A percentile compares a stretch with the other conserved stretches of the same genome.
These are phyloP conservation scores for Holtermannia corniformis DNA, from an alignment of 768 basidiomycete species.

Conservation along the genomic window DNA sequence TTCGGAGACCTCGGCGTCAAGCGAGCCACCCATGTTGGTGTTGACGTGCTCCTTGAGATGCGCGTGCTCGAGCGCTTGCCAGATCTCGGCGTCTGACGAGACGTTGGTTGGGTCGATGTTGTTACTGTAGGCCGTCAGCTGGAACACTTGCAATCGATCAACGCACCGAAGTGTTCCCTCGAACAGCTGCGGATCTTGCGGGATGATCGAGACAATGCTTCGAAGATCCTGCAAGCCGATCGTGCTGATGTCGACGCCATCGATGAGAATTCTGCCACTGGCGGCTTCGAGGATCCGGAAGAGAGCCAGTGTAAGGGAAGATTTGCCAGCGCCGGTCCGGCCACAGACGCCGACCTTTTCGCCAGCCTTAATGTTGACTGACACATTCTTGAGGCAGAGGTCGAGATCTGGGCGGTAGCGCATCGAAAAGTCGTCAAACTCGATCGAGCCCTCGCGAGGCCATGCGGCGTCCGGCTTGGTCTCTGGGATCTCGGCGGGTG, in stretches of 20 bases:
- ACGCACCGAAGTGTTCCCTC: slow-evolving; percentile 34
- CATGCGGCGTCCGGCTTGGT: slow-evolving; percentile 28
- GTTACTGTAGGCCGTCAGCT: slow-evolving; percentile 68
- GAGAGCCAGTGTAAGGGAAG: slow-evolving; percentile 38
- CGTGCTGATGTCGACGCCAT: slow-evolving; percentile 65
- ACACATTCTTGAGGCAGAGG: slow-evolving; percentile 35
- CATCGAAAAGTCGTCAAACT: slow-evolving; percentile 39
- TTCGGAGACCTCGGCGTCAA: slow-evolving; percentile 38
- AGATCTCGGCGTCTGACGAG: slow-evolving; percentile 70
- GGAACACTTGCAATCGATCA: slow-evolving; percentile 29
- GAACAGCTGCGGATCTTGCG: slow-evolving; percentile 53
- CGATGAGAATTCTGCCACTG: slow-evolving; percentile 66
- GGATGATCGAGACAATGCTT: slow-evolving; percentile 64
- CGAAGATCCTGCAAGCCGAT: slow-evolving; percentile 37
- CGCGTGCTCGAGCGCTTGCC: slow-evolving; percentile 68
- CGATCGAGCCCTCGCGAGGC: slow-evolving; percentile 29
- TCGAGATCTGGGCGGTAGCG: slow-evolving; percentile 41
- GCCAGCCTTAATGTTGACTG: slow-evolving; percentile 37
- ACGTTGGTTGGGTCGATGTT: slow-evolving; percentile 81
- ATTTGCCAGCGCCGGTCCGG: slow-evolving; percentile 41
- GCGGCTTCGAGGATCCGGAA: slow-evolving; percentile 53
- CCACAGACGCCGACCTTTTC: slow-evolving; percentile 40
- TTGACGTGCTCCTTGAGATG: slow-evolving; percentile 42
- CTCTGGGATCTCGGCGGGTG: slow-evolving; percentile 34
- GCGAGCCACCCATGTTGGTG: slow-evolving; percentile 30